Percentiles rank a stretch among this genome's conserved stretches.
These are phyloP conservation scores for Neurospora discreta DNA, from an alignment of 495 filamentous ascomycete genomes.

Conservation along the genomic window DNA sequence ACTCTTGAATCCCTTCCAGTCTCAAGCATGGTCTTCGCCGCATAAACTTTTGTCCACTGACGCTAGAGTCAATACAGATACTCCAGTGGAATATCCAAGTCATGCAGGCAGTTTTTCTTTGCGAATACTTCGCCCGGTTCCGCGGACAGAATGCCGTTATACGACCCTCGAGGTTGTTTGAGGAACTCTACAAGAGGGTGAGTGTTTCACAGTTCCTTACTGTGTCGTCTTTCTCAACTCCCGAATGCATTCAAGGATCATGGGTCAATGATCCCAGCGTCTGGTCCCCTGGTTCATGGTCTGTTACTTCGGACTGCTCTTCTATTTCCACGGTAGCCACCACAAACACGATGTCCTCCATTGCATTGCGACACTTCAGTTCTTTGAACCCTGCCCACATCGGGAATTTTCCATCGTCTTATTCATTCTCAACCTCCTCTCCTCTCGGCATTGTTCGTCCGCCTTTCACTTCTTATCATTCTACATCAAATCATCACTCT, in stretches of 20 bases:
- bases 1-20: neutral
- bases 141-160: conserved; percentile 36
- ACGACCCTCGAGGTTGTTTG: conserved; percentile 35
- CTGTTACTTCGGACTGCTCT: conserved; percentile 22
- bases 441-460: conserved; percentile 4
- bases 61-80: conserved; percentile 13
- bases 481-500: conserved; percentile 11
- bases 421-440: conserved; percentile 13
- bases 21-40: neutral
- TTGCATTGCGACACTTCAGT: conserved; percentile 9
- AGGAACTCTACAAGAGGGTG: conserved; percentile 41
- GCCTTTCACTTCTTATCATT: conserved; percentile 6
- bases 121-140: conserved; percentile 43
- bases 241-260: conserved; percentile 4
- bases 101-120: conserved; percentile 46
- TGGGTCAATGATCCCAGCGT: conserved; percentile 27
- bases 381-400: conserved; percentile 11
- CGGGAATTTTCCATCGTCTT: conserved; percentile 14
- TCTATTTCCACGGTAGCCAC: conserved; percentile 18
- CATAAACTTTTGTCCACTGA: neutral
- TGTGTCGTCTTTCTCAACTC: conserved; percentile 17
- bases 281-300: conserved; percentile 21
- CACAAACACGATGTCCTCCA: conserved; percentile 9
- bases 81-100: conserved; percentile 35
- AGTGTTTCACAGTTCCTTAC: conserved; percentile 27